Percentiles rank a stretch among this genome's conserved stretches.
Conservation (phyloP, 768 basidiomycete genomes). For the Boletus edulis region DNA sequence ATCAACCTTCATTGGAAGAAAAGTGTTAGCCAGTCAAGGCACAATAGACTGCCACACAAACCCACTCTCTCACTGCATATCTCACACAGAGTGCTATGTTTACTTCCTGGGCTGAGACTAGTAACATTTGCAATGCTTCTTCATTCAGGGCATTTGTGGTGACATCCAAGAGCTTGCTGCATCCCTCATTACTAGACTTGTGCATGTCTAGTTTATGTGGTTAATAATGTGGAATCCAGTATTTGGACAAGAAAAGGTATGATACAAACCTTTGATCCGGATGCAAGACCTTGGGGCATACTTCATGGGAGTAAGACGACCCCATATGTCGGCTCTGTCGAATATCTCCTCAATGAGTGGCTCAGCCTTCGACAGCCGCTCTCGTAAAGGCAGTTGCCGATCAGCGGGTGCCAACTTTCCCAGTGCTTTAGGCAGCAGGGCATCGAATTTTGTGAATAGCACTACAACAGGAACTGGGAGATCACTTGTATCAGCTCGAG, state of each 20-base stretch:
- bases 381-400: background rate
- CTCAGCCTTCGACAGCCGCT: background rate
- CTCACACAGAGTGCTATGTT: constrained; percentile 2
- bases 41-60: background rate
- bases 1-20: background rate
- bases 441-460: constrained; percentile 6
- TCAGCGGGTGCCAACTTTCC: background rate
- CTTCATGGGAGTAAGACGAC: background rate
- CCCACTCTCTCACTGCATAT: background rate
- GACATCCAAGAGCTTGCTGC: background rate
- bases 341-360: background rate
- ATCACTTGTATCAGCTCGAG: background rate
- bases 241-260: too few species aligned
- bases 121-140: background rate
- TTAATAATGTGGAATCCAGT: background rate
- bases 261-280: background rate
- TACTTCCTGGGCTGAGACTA: constrained; percentile 3
- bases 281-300: background rate
- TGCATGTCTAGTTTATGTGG: background rate
- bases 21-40: too few species aligned
- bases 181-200: background rate
- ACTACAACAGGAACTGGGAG: constrained; percentile 1
- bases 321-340: background rate
- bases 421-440: background rate
- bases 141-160: background rate